Evolutionary conservation across 2,329 filamentous ascomycete genomes (phyloP).

Genomic region (Clonostachys sp.): DNA sequence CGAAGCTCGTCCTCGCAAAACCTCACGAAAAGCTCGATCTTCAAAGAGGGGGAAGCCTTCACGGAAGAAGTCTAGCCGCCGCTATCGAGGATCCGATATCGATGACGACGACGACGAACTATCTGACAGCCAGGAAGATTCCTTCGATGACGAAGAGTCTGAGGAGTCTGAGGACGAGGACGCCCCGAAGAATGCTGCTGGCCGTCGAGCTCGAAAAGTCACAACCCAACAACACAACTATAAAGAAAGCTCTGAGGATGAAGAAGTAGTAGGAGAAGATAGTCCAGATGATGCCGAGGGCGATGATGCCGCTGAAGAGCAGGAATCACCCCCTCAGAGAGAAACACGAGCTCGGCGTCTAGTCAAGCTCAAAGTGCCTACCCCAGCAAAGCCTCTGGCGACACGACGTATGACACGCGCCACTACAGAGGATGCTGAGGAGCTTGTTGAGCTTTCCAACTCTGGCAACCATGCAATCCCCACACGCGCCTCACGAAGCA

Average conservation of each 20-base stretch:
- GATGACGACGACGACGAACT: conserved; percentile 55
- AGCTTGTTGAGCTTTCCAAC: conserved; percentile 52
- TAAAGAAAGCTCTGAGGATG: conserved; percentile 38
- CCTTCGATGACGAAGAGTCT: conserved; percentile 39
- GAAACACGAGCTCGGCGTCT: conserved; percentile 16
- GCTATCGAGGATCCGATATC: conserved; percentile 58
- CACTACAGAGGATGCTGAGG: conserved; percentile 48
- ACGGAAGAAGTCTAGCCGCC: conserved; percentile 26
- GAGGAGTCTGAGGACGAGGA: conserved; percentile 37
- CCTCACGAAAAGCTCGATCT: conserved; percentile 34
- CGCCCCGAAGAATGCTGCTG: conserved; percentile 38
- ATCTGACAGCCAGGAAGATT: conserved; percentile 47
- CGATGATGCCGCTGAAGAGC: conserved; percentile 16
- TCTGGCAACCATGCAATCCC: conserved; percentile 54
- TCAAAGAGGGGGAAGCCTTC: conserved; percentile 23
- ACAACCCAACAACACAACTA: conserved; percentile 41
- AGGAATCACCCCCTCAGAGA: conserved; percentile 18
- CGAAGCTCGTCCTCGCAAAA: conserved; percentile 35
- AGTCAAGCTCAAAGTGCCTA: conserved; percentile 39
- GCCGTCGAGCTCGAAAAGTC: conserved; percentile 42
- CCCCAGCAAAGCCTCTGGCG: conserved; percentile 12
- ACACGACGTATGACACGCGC: conserved; percentile 47
- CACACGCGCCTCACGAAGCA: conserved; percentile 45
- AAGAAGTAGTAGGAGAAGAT: conserved; percentile 21
- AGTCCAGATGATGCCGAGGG: conserved; percentile 14